phyloP scores from a whole-genome alignment of 805 yeast genomes.

The Myxozyma nipponensis region DNA sequence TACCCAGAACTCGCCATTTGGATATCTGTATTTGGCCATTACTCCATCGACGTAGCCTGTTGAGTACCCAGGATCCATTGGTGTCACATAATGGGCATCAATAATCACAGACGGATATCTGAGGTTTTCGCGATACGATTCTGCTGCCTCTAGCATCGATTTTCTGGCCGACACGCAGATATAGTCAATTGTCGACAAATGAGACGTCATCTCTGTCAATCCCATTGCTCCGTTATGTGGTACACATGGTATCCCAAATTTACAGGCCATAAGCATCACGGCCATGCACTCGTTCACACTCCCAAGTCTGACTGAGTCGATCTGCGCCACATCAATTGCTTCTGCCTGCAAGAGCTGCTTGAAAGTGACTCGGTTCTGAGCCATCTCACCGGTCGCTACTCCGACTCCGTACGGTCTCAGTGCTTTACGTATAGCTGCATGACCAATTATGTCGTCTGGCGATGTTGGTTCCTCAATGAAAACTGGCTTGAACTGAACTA shows the following conservation, averaged over 20 bases:
- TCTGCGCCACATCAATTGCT: slow-evolving; percentile 37
- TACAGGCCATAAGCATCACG: slow-evolving; percentile 37
- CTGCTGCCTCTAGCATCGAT: slow-evolving; percentile 36
- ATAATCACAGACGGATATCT: slow-evolving; percentile 33
- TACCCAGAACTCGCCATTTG: slow-evolving; percentile 38
- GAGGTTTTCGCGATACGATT: slow-evolving; percentile 37
- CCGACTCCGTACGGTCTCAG: slow-evolving; percentile 35
- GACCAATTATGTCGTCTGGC: slow-evolving; percentile 40
- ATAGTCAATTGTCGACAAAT: slow-evolving; percentile 38
- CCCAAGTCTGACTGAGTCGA: slow-evolving; percentile 40
- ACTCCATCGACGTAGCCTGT: slow-evolving; percentile 34
- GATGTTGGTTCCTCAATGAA: slow-evolving; percentile 40
- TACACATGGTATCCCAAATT: slow-evolving; percentile 36
- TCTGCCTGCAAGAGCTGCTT: slow-evolving; percentile 35
- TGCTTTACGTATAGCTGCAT: slow-evolving; percentile 34
- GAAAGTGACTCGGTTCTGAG: slow-evolving; percentile 38
- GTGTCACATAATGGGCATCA: slow-evolving; percentile 36
- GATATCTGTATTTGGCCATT: slow-evolving; percentile 32
- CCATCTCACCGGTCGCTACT: slow-evolving; percentile 41
- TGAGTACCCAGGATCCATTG: slow-evolving; percentile 37
- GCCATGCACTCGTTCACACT: slow-evolving; percentile 39
- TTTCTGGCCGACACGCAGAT: slow-evolving; percentile 34
- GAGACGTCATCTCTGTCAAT: slow-evolving; percentile 39
- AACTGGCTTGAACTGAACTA: slow-evolving; percentile 35
- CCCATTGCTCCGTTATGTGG: slow-evolving; percentile 41